phyloP scores from a whole-genome alignment of 768 basidiomycete genomes.

The Lactarius sanguifluus region DNA sequence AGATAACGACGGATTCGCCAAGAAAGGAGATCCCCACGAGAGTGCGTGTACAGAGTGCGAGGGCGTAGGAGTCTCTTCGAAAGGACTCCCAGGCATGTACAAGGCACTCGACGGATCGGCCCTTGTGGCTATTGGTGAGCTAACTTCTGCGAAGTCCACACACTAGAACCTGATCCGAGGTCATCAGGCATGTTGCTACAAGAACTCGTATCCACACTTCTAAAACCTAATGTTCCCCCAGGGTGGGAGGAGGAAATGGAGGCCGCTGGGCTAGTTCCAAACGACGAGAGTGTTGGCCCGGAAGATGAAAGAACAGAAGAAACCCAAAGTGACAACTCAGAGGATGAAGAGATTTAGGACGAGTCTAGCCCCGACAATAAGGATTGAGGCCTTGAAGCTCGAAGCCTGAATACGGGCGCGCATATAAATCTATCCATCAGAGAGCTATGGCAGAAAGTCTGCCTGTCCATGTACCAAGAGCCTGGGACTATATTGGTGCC shows the following conservation, averaged over 20 bases:
- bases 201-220: slow-evolving; percentile 52
- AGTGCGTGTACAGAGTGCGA: slow-evolving; percentile 26
- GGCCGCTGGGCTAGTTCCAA: slow-evolving; percentile 9
- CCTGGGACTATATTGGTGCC: neutral
- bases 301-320: neutral
- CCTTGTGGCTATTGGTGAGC: slow-evolving; percentile 66
- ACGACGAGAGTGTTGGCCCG: neutral
- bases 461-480: neutral
- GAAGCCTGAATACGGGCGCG: neutral
- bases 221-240: slow-evolving; percentile 44
- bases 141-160: neutral
- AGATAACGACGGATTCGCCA: neutral
- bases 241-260: slow-evolving; percentile 46
- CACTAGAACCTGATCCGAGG: neutral
- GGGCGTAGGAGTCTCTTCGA: slow-evolving; percentile 24
- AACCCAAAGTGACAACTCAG: slow-evolving; percentile 3
- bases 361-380: neutral
- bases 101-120: slow-evolving; percentile 71
- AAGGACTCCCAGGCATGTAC: slow-evolving; percentile 61
- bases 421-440: neutral
- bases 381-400: neutral
- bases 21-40: slow-evolving; percentile 29
- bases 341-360: neutral
- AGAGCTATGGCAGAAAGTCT: neutral
- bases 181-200: slow-evolving; percentile 64